Conservation (phyloP, 176 grass and related monocot genomes). For the Chrysopogon serrulatus region DNA sequence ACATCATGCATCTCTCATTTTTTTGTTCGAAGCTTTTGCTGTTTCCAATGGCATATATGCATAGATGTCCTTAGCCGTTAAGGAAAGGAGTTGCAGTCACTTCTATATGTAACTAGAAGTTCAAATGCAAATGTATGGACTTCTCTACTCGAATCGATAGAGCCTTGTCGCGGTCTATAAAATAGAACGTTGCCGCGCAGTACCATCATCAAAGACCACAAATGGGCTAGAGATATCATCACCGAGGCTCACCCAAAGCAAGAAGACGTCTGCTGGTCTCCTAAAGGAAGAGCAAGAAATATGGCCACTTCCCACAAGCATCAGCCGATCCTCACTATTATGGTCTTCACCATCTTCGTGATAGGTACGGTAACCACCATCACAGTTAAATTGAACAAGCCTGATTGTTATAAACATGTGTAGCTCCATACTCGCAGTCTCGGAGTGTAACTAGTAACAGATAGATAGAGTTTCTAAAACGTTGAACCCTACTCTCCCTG, state of each 20-base stretch:
- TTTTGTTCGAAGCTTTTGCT: background rate
- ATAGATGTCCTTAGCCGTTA: background rate
- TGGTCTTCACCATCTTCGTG: background rate
- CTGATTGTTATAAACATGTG: background rate
- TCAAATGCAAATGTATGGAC: background rate
- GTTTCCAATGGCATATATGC: background rate
- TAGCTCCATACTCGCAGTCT: background rate
- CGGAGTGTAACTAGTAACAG: background rate
- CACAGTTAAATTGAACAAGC: too few species aligned
- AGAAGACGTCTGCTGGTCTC: background rate
- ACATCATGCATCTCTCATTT: background rate
- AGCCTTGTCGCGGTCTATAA: background rate
- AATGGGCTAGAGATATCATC: background rate
- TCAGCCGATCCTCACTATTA: background rate
- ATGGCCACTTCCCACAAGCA: background rate
- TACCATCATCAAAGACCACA: background rate
- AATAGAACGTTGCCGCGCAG: background rate
- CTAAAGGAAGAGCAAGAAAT: background rate
- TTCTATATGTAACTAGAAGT: background rate
- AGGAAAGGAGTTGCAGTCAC: background rate
- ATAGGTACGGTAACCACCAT: background rate
- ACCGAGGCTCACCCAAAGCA: background rate
- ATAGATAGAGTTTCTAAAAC: too few species aligned
- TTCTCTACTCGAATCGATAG: background rate
- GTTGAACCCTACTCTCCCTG: too few species aligned